A percentile compares a stretch with the other conserved stretches of the same genome.
These are phyloP conservation scores for Plectosphaerella cucumerina DNA, from an alignment of 2,329 filamentous ascomycete genomes.

Conservation along the genomic window DNA sequence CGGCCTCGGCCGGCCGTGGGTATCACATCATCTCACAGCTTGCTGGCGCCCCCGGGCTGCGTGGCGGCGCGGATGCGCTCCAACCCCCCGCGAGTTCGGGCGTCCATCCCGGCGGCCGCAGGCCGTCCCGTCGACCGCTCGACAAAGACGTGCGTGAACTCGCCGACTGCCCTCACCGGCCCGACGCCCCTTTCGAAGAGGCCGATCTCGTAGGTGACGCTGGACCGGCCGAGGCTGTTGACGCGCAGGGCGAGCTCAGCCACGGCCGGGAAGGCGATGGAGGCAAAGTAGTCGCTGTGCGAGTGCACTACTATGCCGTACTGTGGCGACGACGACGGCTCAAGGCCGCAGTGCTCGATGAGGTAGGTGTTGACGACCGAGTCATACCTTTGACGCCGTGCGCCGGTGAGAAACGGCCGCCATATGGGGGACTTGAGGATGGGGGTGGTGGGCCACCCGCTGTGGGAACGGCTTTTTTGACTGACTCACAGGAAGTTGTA, in stretches of 20 bases:
- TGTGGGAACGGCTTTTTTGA: not conserved
- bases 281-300: constrained; percentile 80
- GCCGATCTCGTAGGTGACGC: constrained; percentile 85
- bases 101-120: constrained; percentile 59
- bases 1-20: too few species aligned
- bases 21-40: not conserved
- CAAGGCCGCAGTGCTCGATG: constrained; percentile 69
- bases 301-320: constrained; percentile 84
- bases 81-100: constrained; percentile 53
- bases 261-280: constrained; percentile 75
- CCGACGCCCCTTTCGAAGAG: constrained; percentile 75
- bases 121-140: constrained; percentile 67
- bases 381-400: constrained; percentile 59
- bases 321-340: constrained; percentile 65
- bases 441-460: not conserved
- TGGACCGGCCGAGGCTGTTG: constrained; percentile 78
- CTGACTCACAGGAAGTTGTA: constrained; percentile 68
- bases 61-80: constrained; percentile 38
- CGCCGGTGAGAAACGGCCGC: not conserved
- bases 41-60: not conserved
- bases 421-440: not conserved
- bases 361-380: constrained; percentile 87
- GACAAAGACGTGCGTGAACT: constrained; percentile 88
- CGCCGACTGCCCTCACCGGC: constrained; percentile 76
- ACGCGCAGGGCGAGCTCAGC: constrained; percentile 80